Conservation (phyloP, 2,329 filamentous ascomycete species). For the Simplicillium sp. region DNA sequence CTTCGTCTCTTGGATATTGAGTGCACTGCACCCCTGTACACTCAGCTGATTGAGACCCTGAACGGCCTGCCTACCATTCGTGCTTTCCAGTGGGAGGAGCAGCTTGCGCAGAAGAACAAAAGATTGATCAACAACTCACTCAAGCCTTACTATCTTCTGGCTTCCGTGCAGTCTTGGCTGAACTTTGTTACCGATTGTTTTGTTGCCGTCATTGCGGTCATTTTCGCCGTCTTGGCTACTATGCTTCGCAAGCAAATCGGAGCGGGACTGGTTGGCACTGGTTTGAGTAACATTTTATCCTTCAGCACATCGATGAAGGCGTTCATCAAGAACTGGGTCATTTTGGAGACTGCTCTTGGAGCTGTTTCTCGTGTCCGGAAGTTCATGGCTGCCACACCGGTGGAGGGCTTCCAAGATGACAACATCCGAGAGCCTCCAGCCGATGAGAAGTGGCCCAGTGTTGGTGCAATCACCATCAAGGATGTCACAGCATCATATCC, state of each 20-base stretch:
- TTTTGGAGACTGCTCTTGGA: constrained; percentile 18
- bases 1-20: constrained; percentile 49
- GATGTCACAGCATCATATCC: constrained; percentile 14
- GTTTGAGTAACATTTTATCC: constrained; percentile 26
- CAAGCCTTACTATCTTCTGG: constrained; percentile 34
- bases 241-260: constrained; percentile 18
- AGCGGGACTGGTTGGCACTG: constrained; percentile 25
- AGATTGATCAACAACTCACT: constrained; percentile 42
- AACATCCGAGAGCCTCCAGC: constrained; percentile 4
- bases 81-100: constrained; percentile 41
- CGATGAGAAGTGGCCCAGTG: constrained; percentile 11
- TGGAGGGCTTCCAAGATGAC: not conserved
- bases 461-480: constrained; percentile 11
- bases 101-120: constrained; percentile 13
- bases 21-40: constrained; percentile 44
- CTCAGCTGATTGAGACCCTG: constrained; percentile 45
- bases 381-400: constrained; percentile 6
- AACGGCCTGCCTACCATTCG: constrained; percentile 43
- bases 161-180: constrained; percentile 48
- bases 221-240: constrained; percentile 36
- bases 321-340: constrained; percentile 23
- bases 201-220: constrained; percentile 35
- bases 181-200: constrained; percentile 37
- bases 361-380: constrained; percentile 14
- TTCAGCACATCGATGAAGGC: constrained; percentile 20